Percentiles rank a stretch among this genome's conserved stretches.
Conservation (phyloP, 2,329 filamentous ascomycete genomes). For the Cladorrhinum sp. region DNA sequence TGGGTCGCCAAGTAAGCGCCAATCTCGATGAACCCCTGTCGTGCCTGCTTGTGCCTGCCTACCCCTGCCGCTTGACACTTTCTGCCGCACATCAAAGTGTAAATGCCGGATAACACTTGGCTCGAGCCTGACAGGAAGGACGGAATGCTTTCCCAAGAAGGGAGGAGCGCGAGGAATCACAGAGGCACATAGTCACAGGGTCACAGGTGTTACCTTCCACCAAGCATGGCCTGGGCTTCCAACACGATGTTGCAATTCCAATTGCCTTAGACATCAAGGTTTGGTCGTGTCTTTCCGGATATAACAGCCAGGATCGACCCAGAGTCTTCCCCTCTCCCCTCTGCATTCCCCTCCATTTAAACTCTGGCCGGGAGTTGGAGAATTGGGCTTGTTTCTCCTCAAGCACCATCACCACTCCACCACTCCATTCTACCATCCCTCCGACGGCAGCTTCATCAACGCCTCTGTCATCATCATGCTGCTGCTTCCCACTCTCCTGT, state of each 20-base stretch:
- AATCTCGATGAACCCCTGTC: background rate
- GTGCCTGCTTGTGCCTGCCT: background rate
- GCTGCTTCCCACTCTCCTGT: conserved; percentile 19
- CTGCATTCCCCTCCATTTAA: background rate
- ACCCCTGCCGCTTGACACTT: background rate
- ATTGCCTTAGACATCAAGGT: too few relatives aligned
- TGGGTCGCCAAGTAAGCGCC: background rate
- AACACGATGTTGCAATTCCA: too few relatives aligned
- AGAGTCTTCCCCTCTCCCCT: background rate
- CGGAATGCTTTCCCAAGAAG: conserved; percentile 1
- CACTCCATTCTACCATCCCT: background rate
- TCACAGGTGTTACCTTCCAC: background rate
- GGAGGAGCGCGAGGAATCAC: background rate
- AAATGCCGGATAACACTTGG: conserved; percentile 1
- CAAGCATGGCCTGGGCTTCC: background rate
- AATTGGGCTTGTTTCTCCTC: background rate
- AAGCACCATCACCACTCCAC: background rate
- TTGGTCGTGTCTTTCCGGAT: too few relatives aligned
- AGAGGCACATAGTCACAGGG: too few relatives aligned
- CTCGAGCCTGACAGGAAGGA: background rate
- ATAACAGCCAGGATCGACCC: background rate
- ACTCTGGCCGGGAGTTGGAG: background rate
- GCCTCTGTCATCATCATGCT: background rate
- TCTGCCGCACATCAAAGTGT: background rate
- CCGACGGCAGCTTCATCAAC: background rate